Evolutionary conservation across 441 rosid genomes (phyloP).

Genomic region (Gossypium aridum): DNA sequence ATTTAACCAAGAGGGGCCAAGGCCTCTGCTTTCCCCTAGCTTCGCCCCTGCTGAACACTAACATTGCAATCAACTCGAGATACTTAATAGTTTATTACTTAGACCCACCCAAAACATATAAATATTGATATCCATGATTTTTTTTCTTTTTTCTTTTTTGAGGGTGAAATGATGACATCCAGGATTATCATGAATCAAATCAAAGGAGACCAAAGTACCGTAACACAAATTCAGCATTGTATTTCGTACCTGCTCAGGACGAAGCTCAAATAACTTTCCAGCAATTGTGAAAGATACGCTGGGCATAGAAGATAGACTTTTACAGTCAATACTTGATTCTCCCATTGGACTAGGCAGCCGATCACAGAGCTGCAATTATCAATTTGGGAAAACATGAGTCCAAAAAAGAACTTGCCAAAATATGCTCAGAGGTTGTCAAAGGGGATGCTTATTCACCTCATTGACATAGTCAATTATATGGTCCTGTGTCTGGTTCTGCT

Average conservation of each 20-base stretch:
- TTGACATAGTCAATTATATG: constrained; percentile 46
- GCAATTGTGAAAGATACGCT: constrained; percentile 70
- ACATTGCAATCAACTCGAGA: neutral
- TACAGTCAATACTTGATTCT: constrained; percentile 70
- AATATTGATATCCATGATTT: too few relatives aligned
- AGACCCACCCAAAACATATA: neutral
- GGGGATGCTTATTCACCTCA: constrained; percentile 26
- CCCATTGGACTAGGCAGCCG: constrained; percentile 87
- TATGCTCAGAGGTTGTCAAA: neutral
- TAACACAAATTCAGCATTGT: neutral
- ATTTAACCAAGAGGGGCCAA: too few relatives aligned
- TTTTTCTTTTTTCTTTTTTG: too few relatives aligned
- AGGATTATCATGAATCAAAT: neutral
- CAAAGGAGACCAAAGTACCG: neutral
- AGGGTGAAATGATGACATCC: neutral
- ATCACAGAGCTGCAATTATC: constrained; percentile 51
- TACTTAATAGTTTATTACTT: neutral
- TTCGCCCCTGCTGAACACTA: too few relatives aligned
- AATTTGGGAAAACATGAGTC: constrained; percentile 3
- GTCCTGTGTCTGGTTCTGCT: constrained; percentile 55
- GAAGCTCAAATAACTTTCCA: constrained; percentile 53
- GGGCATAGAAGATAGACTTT: constrained; percentile 52
- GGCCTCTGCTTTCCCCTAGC: too few relatives aligned
- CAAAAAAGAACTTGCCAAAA: neutral
- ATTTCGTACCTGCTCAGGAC: constrained; percentile 5